phyloP scores from a whole-genome alignment of 257 asterid genomes.

The Misopates orontium region DNA sequence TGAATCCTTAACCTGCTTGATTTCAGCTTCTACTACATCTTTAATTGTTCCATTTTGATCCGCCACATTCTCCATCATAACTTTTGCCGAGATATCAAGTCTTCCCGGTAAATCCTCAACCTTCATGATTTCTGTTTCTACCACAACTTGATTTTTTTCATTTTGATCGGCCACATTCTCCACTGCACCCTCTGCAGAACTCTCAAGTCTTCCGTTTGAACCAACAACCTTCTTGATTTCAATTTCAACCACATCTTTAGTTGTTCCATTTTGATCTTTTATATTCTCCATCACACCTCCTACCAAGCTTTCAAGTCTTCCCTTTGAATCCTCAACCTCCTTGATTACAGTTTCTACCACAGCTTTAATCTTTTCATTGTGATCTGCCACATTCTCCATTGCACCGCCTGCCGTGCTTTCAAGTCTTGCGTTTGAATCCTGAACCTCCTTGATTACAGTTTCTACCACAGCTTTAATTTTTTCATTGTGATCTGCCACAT shows the following conservation, averaged over 20 bases:
- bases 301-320: not conserved
- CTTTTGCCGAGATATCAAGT: not conserved
- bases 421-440: constrained; percentile 1
- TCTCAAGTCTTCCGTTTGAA: not conserved
- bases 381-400: not conserved
- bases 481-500: not conserved
- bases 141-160: constrained; percentile 1
- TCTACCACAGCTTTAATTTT: not conserved
- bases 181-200: not conserved
- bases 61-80: not conserved
- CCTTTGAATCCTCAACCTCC: not conserved
- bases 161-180: not conserved
- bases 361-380: not conserved
- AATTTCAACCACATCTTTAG: not conserved
- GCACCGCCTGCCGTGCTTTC: constrained; percentile 4
- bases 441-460: constrained; percentile 14
- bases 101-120: not conserved
- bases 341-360: not conserved
- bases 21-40: not conserved
- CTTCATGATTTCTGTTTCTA: not conserved
- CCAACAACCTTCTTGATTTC: constrained; percentile 11
- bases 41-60: not conserved
- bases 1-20: too few relatives aligned
- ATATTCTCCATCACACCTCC: not conserved
- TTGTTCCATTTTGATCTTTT: constrained; percentile 10